Percentiles rank a stretch among this genome's conserved stretches.
Conservation (phyloP, 306 rosid species). For the Vigna reflexopilosa region DNA sequence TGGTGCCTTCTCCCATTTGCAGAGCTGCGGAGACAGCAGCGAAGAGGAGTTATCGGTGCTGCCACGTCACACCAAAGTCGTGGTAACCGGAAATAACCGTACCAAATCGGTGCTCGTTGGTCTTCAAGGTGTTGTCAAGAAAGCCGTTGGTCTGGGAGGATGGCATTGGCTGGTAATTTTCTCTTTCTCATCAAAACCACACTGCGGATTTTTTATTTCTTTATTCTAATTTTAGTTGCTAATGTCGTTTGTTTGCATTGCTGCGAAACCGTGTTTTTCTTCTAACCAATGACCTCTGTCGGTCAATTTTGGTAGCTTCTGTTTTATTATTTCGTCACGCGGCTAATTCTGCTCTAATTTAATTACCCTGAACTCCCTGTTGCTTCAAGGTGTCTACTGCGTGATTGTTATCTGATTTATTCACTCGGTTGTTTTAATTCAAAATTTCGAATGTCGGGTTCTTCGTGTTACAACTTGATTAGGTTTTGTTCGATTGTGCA, state of each 20-base stretch:
- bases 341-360: background rate
- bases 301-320: constrained; percentile 44
- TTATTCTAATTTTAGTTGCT: constrained; percentile 4
- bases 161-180: constrained; percentile 99
- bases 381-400: background rate
- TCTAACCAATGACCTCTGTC: constrained; percentile 44
- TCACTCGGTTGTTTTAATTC: background rate
- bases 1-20: constrained; percentile 89
- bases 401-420: background rate
- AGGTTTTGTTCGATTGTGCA: background rate
- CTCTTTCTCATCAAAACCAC: constrained; percentile 6
- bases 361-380: background rate
- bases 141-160: constrained; percentile 96
- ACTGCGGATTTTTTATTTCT: constrained; percentile 15
- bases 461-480: constrained; percentile 13
- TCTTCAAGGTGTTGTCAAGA: constrained; percentile 95
- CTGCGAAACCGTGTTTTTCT: background rate
- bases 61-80: constrained; percentile 97
- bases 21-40: constrained; percentile 93
- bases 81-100: constrained; percentile 97
- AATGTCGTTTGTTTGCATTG: constrained; percentile 47
- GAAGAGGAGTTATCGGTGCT: constrained; percentile 97
- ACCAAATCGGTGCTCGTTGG: constrained; percentile 99
- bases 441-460: background rate
- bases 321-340: background rate